phyloP scores from a whole-genome alignment of 176 grass and related monocot genomes.

The Calamus simplicifolius region DNA sequence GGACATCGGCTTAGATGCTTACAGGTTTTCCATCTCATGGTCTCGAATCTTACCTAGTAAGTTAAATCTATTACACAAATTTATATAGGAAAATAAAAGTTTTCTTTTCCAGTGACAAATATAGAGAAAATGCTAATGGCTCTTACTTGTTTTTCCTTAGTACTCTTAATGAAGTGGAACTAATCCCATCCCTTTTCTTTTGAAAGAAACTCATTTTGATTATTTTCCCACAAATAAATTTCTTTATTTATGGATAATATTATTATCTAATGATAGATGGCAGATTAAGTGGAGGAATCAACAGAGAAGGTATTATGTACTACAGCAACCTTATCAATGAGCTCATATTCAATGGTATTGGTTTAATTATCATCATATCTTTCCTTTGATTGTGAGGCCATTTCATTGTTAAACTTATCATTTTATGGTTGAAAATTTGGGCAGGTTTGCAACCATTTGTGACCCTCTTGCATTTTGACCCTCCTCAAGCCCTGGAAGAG shows the following conservation, averaged over 20 bases:
- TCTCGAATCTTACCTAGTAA: constrained; percentile 54
- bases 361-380: neutral
- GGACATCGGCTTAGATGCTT: constrained; percentile 56
- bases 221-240: no score
- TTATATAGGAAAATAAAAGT: no score
- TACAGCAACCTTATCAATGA: constrained; percentile 56
- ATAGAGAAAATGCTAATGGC: no score
- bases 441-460: constrained; percentile 53
- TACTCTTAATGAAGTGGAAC: no score
- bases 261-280: constrained; percentile 23
- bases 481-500: constrained; percentile 50
- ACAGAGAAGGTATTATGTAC: constrained; percentile 33
- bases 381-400: neutral
- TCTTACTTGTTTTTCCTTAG: no score
- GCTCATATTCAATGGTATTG: constrained; percentile 24
- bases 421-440: neutral
- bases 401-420: neutral
- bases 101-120: no score
- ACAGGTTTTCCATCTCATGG: constrained; percentile 68
- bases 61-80: neutral
- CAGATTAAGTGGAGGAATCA: constrained; percentile 46
- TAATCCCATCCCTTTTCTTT: no score
- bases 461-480: constrained; percentile 67
- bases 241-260: no score
- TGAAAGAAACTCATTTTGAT: no score